Conservation (phyloP, 768 basidiomycete genomes). For the Pulveroboletus sp. region DNA sequence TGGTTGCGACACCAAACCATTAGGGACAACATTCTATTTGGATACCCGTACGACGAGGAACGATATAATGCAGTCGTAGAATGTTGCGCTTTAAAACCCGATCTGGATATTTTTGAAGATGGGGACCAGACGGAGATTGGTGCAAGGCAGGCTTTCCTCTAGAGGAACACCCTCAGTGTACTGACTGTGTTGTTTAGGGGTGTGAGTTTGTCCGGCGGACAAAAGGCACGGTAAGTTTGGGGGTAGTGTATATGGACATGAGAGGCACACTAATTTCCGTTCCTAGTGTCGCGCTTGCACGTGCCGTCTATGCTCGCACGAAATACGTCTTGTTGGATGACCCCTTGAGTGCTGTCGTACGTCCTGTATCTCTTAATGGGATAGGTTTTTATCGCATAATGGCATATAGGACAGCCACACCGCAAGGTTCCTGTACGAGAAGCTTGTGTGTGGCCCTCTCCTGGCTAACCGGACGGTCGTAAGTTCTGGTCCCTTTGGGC, state of each 20-base stretch:
- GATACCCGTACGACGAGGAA: slow-evolving; percentile 61
- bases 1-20: slow-evolving; percentile 72
- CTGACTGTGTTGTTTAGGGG: slow-evolving; percentile 38
- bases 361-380: slow-evolving; percentile 21
- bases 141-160: slow-evolving; percentile 39
- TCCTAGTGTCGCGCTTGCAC: slow-evolving; percentile 71
- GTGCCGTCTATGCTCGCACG: slow-evolving; percentile 72
- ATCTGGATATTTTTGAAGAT: slow-evolving; percentile 80
- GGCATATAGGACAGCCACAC: slow-evolving; percentile 59
- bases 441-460: slow-evolving; percentile 62
- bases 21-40: slow-evolving; percentile 78
- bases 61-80: slow-evolving; percentile 75
- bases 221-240: slow-evolving; percentile 61
- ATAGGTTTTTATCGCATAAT: background rate
- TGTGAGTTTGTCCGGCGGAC: slow-evolving; percentile 75
- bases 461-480: slow-evolving; percentile 65
- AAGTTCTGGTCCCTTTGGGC: slow-evolving; percentile 11
- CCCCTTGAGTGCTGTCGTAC: slow-evolving; percentile 75
- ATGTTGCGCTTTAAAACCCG: slow-evolving; percentile 76
- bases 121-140: slow-evolving; percentile 87
- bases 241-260: background rate
- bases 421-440: slow-evolving; percentile 56
- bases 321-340: slow-evolving; percentile 75
- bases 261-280: background rate
- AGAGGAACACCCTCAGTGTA: background rate